Conservation (phyloP, 2,329 filamentous ascomycete species). For the Claviceps maximensis region DNA sequence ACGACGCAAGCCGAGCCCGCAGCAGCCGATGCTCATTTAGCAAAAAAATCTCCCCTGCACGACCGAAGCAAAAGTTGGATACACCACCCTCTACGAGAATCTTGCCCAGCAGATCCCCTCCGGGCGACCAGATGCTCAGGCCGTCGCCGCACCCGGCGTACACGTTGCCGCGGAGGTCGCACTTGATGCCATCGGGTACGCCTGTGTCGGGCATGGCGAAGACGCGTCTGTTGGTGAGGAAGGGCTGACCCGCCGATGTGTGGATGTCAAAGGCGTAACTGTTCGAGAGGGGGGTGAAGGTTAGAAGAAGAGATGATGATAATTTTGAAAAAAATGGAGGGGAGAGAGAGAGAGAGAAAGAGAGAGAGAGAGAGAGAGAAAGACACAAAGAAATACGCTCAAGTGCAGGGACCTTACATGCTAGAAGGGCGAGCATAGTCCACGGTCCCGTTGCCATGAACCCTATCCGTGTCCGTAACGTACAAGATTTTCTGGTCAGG, state of each 20-base stretch:
- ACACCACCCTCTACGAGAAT: slow-evolving; percentile 28
- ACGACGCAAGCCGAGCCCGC: slow-evolving; percentile 15
- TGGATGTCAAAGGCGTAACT: slow-evolving; percentile 24
- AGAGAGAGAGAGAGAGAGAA: background rate
- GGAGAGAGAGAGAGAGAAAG: no score
- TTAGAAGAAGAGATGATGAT: background rate
- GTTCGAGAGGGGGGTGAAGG: background rate
- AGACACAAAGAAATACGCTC: background rate
- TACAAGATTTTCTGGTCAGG: slow-evolving; percentile 31
- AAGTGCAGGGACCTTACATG: no score
- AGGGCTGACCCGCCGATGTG: slow-evolving; percentile 17
- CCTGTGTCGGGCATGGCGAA: slow-evolving; percentile 36
- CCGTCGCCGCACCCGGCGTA: slow-evolving; percentile 37
- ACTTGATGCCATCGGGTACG: slow-evolving; percentile 34
- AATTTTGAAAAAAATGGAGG: no score
- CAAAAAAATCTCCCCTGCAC: slow-evolving; percentile 28
- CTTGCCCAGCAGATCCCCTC: slow-evolving; percentile 31
- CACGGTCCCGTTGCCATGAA: slow-evolving; percentile 20
- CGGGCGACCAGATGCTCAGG: slow-evolving; percentile 33
- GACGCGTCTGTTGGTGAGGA: slow-evolving; percentile 32
- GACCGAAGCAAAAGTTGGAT: slow-evolving; percentile 35
- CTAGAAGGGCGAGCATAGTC: slow-evolving; percentile 12
- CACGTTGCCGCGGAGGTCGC: slow-evolving; percentile 32
- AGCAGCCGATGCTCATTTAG: slow-evolving; percentile 33
- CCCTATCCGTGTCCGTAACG: slow-evolving; percentile 28